Base-by-base conservation (phyloP, 1,284 basidiomycete species). In the Gymnopus androsaceus region DNA sequence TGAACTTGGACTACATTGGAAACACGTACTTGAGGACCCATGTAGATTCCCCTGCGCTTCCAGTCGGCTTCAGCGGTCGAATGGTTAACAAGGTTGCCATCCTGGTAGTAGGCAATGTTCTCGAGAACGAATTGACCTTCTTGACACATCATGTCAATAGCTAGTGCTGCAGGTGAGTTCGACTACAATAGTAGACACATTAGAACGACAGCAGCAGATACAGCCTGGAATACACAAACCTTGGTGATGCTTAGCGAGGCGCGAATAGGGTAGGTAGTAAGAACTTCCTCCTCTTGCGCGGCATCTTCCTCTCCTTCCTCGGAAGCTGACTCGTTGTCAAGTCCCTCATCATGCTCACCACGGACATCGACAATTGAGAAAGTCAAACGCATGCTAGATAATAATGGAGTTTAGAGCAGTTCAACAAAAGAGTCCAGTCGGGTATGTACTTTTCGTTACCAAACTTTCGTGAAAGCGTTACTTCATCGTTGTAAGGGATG, bases 391-490 rank as follows among this genome's bases (percentile, higher is more conserved):
- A 94, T 82, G 61, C 90, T 92, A 51, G 27, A 34, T 31, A 33
- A 57, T 15, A 42, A 34, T 25, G 48, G 57, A n/a, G 31, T 56
- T 55, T n/a, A 3, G 25, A 15, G 34, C 12, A 21, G 45, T 31
- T 6, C 15, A 55, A 41, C 31, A 2, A 33, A 17, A 30, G 23
- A 45, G 62, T 40, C n/a, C n/a, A n/a, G n/a, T n/a, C n/a, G n/a
- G n/a, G n/a, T n/a, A n/a, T n/a, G n/a, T 64, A 95, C 93, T 77
- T 83, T 75, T 99, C 95, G 68, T 94, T 94, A 61, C 94, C 95
- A 69, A 95, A 98, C 64, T 87, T 87, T 60, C 95, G 85, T 30
- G 76, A 79, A 31, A 99, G 74, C 19, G 82, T 76, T 34, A 98
- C 84, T 70, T 98, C 95, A 71, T 98, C 95, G 45, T 84, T 82